Base-by-base conservation (phyloP, 257 asterid species). In the Verbascum thapsus region DNA sequence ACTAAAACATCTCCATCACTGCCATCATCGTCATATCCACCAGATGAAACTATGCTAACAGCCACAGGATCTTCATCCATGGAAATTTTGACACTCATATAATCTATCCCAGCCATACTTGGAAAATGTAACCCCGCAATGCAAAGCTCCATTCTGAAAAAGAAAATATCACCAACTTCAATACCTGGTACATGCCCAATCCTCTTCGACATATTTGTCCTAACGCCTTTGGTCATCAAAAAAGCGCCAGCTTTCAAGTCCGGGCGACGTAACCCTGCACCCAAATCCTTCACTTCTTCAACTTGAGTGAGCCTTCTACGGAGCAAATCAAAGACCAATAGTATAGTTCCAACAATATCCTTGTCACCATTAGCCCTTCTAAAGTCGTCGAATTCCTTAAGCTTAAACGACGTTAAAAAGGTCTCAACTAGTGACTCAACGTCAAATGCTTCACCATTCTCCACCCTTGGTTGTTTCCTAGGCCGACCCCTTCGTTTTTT, bases 81-180 rank as follows among this genome's bases (percentile, higher is more conserved):
- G 13, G 87, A 76, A 50, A 72, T 54, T 72, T 78, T 85, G 49
- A 81, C 76, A 37, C 80, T 79, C 88, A 88, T 80, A 59, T 87
- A 92, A 74, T 92, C 99, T 45, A 92, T 89, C 13, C 99, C 99
- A 32, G 87, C 96, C 97, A 92, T 92, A 61, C 83, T 89, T 8
- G 87, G 99, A 53, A 96, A 75, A 70, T 92, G 99, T 68, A 89
- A 26, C 8, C 99, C 98, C 45, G 81, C 80, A 43, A 91, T 53
- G 76, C 98, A 91, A 16, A 91, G 53, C 77, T 91, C 98, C 95
- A 89, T 87, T 72, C 97, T 81, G 63, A 87, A 85, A 76, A 78
- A 92, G 78, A 87, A 92, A 26, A 92, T 85, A 73, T 89, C 97
- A 5, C 99, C 99, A 45, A 89, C 86, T 72, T 81, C 94, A 56